Evolutionary conservation across 23 red algal genomes (phyloP).

Genomic region (Pyropia haitanensis): DNA sequence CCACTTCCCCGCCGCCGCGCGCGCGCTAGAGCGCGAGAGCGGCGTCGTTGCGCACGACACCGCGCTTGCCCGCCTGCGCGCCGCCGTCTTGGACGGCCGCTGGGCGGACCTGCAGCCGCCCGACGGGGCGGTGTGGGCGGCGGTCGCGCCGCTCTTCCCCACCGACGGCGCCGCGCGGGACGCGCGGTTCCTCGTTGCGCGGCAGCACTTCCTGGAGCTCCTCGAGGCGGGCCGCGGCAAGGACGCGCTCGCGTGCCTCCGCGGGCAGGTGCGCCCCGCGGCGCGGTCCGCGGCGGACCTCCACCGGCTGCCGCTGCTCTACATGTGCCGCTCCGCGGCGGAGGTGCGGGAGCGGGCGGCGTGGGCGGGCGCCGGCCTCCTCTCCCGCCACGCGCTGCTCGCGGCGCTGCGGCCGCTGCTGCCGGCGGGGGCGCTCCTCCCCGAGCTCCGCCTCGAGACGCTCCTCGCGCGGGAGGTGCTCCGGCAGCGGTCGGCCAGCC

Average conservation of each 20-base stretch:
- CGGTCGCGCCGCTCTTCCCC: conserved; percentile 26
- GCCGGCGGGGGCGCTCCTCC: conserved; percentile 43
- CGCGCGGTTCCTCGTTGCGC: conserved; percentile 44
- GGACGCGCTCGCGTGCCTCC: conserved; percentile 41
- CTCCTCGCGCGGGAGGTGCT: conserved; percentile 68
- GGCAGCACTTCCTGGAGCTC: conserved; percentile 61
- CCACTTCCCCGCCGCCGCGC: conserved; percentile 38
- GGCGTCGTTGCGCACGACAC: conserved; percentile 34
- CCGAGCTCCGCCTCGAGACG: conserved; percentile 58
- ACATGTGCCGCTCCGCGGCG: conserved; percentile 55
- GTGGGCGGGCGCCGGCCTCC: conserved; percentile 54
- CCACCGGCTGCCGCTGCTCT: conserved; percentile 53
- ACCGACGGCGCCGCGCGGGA: conserved; percentile 34
- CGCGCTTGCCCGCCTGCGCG: conserved; percentile 33
- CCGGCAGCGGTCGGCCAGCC: conserved; percentile 40
- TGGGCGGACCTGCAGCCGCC: conserved; percentile 49
- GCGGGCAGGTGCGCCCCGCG: conserved; percentile 36
- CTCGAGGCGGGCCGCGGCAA: conserved; percentile 58
- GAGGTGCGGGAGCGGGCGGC: conserved; percentile 57
- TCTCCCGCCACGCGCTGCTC: conserved; percentile 28
- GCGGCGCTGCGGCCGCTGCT: conserved; percentile 57
- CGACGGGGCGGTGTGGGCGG: conserved; percentile 4
- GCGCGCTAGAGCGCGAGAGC: conserved; percentile 49
- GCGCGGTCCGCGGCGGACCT: conserved; percentile 45
- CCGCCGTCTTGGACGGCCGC: conserved; percentile 38